Evolutionary conservation across 1,284 basidiomycete species (phyloP).

Genomic region (Tremellales sp.): DNA sequence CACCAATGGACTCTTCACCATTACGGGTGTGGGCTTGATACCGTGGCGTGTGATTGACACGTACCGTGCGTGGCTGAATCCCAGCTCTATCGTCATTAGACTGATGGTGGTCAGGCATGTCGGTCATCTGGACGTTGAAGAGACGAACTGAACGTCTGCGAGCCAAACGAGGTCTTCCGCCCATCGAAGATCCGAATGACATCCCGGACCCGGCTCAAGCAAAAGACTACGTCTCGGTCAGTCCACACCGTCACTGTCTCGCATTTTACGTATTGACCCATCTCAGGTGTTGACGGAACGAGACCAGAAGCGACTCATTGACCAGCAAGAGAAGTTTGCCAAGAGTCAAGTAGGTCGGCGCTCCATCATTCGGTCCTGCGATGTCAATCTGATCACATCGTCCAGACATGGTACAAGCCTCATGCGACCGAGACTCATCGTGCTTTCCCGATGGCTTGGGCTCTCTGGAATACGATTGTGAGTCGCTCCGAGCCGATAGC

Average conservation of each 20-base stretch:
- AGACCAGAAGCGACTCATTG: slow-evolving; percentile 63
- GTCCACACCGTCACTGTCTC: slow-evolving; percentile 4
- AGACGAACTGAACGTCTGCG: slow-evolving; percentile 58
- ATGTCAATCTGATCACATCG: background rate
- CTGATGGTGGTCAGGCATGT: slow-evolving; percentile 55
- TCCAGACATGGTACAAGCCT: slow-evolving; percentile 78
- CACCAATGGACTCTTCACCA: slow-evolving; percentile 74
- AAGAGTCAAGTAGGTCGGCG: slow-evolving; percentile 33
- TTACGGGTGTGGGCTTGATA: slow-evolving; percentile 60
- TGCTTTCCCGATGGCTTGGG: slow-evolving; percentile 72
- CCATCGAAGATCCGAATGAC: slow-evolving; percentile 67
- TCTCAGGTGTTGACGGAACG: slow-evolving; percentile 65
- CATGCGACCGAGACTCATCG: slow-evolving; percentile 81
- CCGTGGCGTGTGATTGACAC: slow-evolving; percentile 73
- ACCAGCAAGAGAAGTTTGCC: slow-evolving; percentile 52
- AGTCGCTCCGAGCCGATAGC: no score
- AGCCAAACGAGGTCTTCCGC: slow-evolving; percentile 59
- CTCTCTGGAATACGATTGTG: slow-evolving; percentile 45
- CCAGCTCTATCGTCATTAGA: background rate
- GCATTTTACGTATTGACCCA: no score
- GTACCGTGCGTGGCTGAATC: slow-evolving; percentile 65
- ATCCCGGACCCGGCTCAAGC: slow-evolving; percentile 70
- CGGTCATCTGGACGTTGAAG: slow-evolving; percentile 70
- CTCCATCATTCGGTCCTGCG: background rate
- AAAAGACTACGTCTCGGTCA: slow-evolving; percentile 61